Evolutionary conservation across 345 rosid species (phyloP).

Genomic region (Acer negundo): DNA sequence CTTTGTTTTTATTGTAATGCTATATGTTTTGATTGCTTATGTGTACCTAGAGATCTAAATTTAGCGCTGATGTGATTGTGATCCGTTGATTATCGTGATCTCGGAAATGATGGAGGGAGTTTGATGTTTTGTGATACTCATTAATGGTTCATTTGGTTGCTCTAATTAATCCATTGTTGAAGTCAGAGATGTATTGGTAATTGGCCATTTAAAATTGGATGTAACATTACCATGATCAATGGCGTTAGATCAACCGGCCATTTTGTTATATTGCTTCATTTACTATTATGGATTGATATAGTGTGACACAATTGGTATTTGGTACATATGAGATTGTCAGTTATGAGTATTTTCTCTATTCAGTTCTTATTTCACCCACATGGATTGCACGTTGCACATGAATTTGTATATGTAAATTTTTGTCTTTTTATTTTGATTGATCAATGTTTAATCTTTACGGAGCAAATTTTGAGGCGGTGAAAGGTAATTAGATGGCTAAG

Average conservation of each 20-base stretch:
- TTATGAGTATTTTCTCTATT: not conserved
- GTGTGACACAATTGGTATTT: not conserved
- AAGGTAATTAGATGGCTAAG: not conserved
- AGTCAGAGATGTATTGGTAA: not conserved
- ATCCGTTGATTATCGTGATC: not conserved
- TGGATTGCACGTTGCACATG: not conserved
- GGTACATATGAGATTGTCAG: not conserved
- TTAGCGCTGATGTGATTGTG: not conserved
- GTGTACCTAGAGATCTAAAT: not conserved
- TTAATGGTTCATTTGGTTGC: not conserved
- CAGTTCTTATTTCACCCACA: not conserved
- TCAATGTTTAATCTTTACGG: not conserved
- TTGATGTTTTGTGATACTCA: not conserved
- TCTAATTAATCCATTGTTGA: not conserved
- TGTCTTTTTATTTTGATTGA: not conserved
- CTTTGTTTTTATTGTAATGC: not conserved
- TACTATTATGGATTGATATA: not conserved
- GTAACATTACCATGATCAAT: too few relatives aligned
- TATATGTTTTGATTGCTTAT: not conserved
- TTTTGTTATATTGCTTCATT: not conserved
- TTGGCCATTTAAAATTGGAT: too few relatives aligned
- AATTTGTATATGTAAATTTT: not conserved
- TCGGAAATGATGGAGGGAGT: not conserved
- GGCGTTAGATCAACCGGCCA: not conserved
- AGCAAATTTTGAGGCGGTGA: not conserved